Evolutionary conservation across 2,329 filamentous ascomycete species (phyloP).

Genomic region (Corynespora cassiicola): DNA sequence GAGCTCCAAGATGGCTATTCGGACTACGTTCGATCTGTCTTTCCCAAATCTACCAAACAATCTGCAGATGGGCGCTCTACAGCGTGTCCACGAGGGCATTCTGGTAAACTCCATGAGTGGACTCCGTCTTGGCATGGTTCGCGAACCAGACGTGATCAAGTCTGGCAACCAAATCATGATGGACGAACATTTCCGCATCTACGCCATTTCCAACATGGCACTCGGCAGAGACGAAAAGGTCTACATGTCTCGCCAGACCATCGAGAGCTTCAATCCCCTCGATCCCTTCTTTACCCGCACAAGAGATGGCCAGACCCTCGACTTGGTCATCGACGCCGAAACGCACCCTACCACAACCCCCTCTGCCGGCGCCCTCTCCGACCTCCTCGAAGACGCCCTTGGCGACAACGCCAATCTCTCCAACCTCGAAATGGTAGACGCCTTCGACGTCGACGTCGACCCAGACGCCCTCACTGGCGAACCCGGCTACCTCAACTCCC

Average conservation of each 20-base stretch:
- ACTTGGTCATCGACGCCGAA: slow-evolving; percentile 70
- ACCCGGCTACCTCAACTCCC: slow-evolving; percentile 38
- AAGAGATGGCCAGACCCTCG: slow-evolving; percentile 74
- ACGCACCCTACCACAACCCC: slow-evolving; percentile 26
- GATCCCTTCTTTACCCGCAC: slow-evolving; percentile 86
- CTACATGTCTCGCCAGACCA: slow-evolving; percentile 75
- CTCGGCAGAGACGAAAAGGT: slow-evolving; percentile 89
- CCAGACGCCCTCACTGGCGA: slow-evolving; percentile 28
- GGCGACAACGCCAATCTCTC: slow-evolving; percentile 31
- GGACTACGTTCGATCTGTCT: slow-evolving; percentile 73
- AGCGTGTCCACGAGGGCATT: slow-evolving; percentile 65
- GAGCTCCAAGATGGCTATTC: slow-evolving; percentile 75
- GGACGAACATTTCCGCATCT: slow-evolving; percentile 69
- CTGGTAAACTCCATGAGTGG: slow-evolving; percentile 67
- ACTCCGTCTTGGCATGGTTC: slow-evolving; percentile 70
- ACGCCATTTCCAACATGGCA: slow-evolving; percentile 79
- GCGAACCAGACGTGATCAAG: slow-evolving; percentile 58
- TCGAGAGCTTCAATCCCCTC: slow-evolving; percentile 70
- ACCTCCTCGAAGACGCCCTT: slow-evolving; percentile 28
- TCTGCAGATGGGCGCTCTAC: slow-evolving; percentile 56
- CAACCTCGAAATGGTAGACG: slow-evolving; percentile 25
- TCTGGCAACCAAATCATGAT: slow-evolving; percentile 24
- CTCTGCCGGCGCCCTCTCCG: slow-evolving; percentile 20
- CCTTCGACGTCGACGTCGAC: slow-evolving; percentile 32
- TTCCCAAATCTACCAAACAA: slow-evolving; percentile 65